Conservation (phyloP, 805 yeast species). For the Pichia nanzhaoensis region DNA sequence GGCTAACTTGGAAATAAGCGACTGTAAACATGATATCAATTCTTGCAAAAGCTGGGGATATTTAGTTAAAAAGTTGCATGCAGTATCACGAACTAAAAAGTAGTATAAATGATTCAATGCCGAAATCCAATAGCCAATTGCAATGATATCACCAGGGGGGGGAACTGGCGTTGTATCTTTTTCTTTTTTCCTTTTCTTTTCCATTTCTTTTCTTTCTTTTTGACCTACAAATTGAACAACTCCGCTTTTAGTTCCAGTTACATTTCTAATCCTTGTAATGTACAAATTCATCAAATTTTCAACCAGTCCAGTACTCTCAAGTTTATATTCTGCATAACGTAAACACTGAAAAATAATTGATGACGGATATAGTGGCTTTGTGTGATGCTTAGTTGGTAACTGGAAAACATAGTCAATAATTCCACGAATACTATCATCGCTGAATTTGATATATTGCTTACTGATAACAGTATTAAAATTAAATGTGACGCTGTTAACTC, state of each 20-base stretch:
- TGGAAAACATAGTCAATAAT: constrained; percentile 42
- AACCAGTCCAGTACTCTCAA: constrained; percentile 48
- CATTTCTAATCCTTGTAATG: constrained; percentile 53
- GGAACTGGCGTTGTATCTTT: constrained; percentile 9
- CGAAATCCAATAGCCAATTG: constrained; percentile 83
- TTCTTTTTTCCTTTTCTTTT: constrained; percentile 12
- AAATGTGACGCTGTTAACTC: constrained; percentile 34
- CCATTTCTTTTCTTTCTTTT: constrained; percentile 20
- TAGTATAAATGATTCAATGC: constrained; percentile 70
- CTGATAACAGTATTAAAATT: constrained; percentile 50
- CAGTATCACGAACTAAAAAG: constrained; percentile 62
- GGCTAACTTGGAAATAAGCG: constrained; percentile 58
- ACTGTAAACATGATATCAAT: constrained; percentile 45
- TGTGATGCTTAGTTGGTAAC: constrained; percentile 40
- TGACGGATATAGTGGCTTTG: constrained; percentile 55
- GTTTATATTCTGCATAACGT: constrained; percentile 58
- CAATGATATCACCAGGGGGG: constrained; percentile 49
- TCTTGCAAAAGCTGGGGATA: constrained; percentile 60
- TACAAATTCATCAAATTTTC: constrained; percentile 55
- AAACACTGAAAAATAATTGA: constrained; percentile 62
- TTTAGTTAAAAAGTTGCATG: constrained; percentile 40
- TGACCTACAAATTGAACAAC: constrained; percentile 31
- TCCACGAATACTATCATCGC: constrained; percentile 49
- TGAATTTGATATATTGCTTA: constrained; percentile 55
- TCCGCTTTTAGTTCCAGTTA: constrained; percentile 55